Evolutionary conservation across 2,329 filamentous ascomycete species (phyloP).

Genomic region (Thermomyces lanuginosus): DNA sequence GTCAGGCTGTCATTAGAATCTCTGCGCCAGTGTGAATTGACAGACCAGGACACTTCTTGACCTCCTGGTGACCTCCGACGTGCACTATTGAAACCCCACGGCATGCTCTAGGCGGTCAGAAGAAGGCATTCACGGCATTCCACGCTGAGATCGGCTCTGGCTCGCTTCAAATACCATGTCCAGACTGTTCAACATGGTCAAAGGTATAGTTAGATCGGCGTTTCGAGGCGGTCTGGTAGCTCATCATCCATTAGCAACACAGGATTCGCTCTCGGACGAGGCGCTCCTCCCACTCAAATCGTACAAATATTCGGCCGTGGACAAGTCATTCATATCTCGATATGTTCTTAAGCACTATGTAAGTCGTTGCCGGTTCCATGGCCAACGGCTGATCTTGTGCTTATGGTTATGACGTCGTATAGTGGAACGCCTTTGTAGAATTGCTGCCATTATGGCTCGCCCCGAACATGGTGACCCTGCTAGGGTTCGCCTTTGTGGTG

Average conservation of each 20-base stretch:
- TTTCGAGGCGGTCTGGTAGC: neutral
- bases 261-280: conserved; percentile 63
- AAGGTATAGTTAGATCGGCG: conserved; percentile 12
- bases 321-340: conserved; percentile 84
- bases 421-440: conserved; percentile 97
- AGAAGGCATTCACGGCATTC: too few species aligned
- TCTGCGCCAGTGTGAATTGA: too few species aligned
- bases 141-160: too few species aligned
- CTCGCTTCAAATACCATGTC: conserved; percentile 16
- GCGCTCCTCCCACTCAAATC: conserved; percentile 78
- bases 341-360: conserved; percentile 94
- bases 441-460: conserved; percentile 89
- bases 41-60: too few species aligned
- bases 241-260: conserved; percentile 15
- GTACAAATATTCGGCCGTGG: conserved; percentile 95
- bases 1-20: too few species aligned
- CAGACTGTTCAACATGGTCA: conserved; percentile 18
- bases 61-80: too few species aligned
- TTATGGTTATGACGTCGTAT: conserved; percentile 8
- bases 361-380: conserved; percentile 24
- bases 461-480: conserved; percentile 89
- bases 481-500: conserved; percentile 90
- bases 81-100: too few species aligned
- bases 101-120: too few species aligned
- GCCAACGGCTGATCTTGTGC: conserved; percentile 4